Percentiles rank a stretch among this genome's conserved stretches.
These are phyloP conservation scores for Collybia nuda DNA, from an alignment of 768 basidiomycete genomes.

Conservation along the genomic window DNA sequence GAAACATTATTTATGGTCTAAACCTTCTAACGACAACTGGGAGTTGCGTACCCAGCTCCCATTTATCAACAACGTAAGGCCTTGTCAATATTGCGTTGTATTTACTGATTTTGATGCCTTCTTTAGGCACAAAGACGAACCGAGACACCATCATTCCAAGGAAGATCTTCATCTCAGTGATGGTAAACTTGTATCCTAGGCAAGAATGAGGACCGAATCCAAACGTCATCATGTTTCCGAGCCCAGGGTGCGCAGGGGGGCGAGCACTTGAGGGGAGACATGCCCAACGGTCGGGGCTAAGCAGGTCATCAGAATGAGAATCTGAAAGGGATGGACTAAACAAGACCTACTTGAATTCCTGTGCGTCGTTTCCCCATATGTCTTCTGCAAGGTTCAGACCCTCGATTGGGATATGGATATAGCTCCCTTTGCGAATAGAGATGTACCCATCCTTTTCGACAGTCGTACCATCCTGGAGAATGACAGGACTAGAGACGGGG, in stretches of 20 bases:
- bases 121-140: slow-evolving; percentile 44
- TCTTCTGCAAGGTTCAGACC: slow-evolving; percentile 50
- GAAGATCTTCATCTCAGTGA: slow-evolving; percentile 52
- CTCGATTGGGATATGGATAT: slow-evolving; percentile 58
- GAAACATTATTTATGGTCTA: neutral
- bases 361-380: slow-evolving; percentile 56
- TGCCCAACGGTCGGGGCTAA: slow-evolving; percentile 56
- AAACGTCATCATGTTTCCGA: slow-evolving; percentile 54
- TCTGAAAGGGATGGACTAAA: neutral
- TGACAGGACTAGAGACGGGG: slow-evolving; percentile 45
- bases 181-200: slow-evolving; percentile 46
- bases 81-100: slow-evolving; percentile 49
- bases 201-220: slow-evolving; percentile 51
- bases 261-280: slow-evolving; percentile 34
- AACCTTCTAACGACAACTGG: slow-evolving; percentile 34
- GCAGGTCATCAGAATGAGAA: slow-evolving; percentile 2
- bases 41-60: slow-evolving; percentile 37
- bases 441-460: slow-evolving; percentile 35
- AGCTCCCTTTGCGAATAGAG: slow-evolving; percentile 52
- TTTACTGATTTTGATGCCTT: slow-evolving; percentile 40
- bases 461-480: slow-evolving; percentile 37
- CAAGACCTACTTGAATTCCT: slow-evolving; percentile 49
- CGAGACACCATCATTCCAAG: slow-evolving; percentile 41
- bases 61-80: slow-evolving; percentile 44
- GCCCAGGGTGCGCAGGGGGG: slow-evolving; percentile 40